Evolutionary conservation across 129 eudicot genomes (phyloP), one percentile per base, ranked within the genome.

Genomic region (Ambrosia trifida): DNA sequence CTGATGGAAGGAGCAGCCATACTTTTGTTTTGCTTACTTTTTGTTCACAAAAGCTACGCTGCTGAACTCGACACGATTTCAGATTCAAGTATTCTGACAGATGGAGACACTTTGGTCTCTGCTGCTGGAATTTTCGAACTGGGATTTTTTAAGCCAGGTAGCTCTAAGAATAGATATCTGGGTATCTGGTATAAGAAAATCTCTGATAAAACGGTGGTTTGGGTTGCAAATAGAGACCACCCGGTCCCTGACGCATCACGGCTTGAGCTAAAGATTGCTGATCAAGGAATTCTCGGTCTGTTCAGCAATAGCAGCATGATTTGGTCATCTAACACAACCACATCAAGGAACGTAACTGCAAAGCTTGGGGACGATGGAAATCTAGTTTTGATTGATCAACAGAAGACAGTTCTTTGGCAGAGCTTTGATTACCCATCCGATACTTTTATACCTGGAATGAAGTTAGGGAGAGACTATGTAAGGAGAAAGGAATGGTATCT

Each of bases 221-320:
- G 53, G 53, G 53, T 47, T 47, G 53, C 53, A 47, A 47, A 47
- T 18, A 47, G 53, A 47, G 53, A 47, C 53, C 53, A 13, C 18
- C 18, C 53, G 18, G 17, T 47, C 18, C 53, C 53, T 47, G 53
- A 16, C 13, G 18, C 53, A 47, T 47, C 53, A 2, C 20, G 8
- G 6, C 56, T 50, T n/a, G 56, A 14, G 20, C n/a, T 50, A n/a
- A 50, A 50, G 56, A 50, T 50, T 4, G 20, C 56, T 50, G 9
- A 50, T 50, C 56, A 14, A 50, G 20, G 56, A 14, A 50, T 14
- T 47, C 53, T 47, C 5, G 53, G 17, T 5, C 53, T 47, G 18
- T 47, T 47, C 17, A 13, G 13, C 53, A 12, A 13, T 47, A 47
- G 1, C 53, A 47, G 1, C 53, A 47, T 47, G 53, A 47, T 47